Percentiles rank a stretch among this genome's conserved stretches.
Evolutionary conservation across 208 protist genomes (phyloP).

Genomic region (Leishmania braziliensis): DNA sequence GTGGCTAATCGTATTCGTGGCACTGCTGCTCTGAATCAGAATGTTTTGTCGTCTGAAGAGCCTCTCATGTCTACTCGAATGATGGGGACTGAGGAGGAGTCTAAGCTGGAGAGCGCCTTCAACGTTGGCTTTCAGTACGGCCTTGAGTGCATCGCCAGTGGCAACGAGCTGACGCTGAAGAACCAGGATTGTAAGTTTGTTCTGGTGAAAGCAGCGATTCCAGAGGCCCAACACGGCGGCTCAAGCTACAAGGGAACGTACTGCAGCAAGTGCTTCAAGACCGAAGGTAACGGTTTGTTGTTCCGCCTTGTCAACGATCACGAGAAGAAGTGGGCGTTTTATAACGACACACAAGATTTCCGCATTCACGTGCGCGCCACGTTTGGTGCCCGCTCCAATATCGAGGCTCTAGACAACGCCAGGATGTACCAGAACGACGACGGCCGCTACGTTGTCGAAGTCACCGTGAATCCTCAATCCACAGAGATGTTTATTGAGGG

Average conservation of each 20-base stretch:
- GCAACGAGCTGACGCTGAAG: constrained; percentile 49
- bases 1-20: constrained; percentile 59
- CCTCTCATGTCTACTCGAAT: constrained; percentile 57
- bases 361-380: constrained; percentile 55
- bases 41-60: constrained; percentile 45
- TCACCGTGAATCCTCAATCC: constrained; percentile 47
- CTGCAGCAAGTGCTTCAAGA: constrained; percentile 70
- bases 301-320: constrained; percentile 79
- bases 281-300: constrained; percentile 62
- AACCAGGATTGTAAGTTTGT: constrained; percentile 51
- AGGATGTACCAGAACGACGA: constrained; percentile 38
- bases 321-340: constrained; percentile 80
- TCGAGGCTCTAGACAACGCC: constrained; percentile 51
- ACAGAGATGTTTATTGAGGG: constrained; percentile 81
- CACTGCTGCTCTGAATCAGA: constrained; percentile 39
- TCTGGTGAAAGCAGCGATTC: constrained; percentile 30
- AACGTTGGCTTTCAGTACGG: constrained; percentile 67
- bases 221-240: constrained; percentile 34
- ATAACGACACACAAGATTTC: constrained; percentile 76
- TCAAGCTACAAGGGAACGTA: constrained; percentile 67
- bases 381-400: constrained; percentile 59
- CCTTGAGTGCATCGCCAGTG: constrained; percentile 37
- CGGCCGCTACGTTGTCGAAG: constrained; percentile 46
- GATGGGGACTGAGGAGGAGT: constrained; percentile 48
- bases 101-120: constrained; percentile 49